phyloP scores from a whole-genome alignment of 768 basidiomycete genomes.

The Rhizopogon rudus region DNA sequence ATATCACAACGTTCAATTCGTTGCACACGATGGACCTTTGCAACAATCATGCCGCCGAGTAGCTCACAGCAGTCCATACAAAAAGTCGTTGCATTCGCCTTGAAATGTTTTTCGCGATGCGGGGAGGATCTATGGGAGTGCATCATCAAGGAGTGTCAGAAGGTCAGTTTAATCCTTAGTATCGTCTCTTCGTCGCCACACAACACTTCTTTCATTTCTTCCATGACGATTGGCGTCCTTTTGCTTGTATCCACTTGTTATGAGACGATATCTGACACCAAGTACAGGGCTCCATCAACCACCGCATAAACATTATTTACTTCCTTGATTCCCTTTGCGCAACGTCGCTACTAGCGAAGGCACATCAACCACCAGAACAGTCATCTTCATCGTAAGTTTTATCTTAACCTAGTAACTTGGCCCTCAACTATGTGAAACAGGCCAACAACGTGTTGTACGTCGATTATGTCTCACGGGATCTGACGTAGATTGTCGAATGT shows the following conservation, averaged over 20 bases:
- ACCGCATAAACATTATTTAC: constrained; percentile 90
- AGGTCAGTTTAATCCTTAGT: constrained; percentile 38
- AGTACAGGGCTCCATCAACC: constrained; percentile 74
- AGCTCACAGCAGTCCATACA: constrained; percentile 87
- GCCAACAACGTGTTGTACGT: constrained; percentile 58
- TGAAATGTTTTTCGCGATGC: constrained; percentile 79
- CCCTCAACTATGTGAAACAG: constrained; percentile 29
- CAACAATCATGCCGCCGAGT: not conserved
- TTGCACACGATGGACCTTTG: not conserved
- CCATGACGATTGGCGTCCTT: not conserved
- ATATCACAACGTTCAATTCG: not conserved
- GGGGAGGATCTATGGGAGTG: constrained; percentile 96
- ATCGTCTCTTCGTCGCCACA: not conserved
- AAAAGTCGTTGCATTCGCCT: constrained; percentile 78
- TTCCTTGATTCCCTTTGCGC: constrained; percentile 88
- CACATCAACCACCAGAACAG: constrained; percentile 33
- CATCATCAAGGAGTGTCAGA: constrained; percentile 85
- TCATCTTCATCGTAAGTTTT: constrained; percentile 18
- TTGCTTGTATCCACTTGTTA: not conserved
- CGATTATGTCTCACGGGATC: constrained; percentile 72
- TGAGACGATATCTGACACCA: not conserved
- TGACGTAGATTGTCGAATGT: constrained; percentile 69
- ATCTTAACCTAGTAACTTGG: constrained; percentile 16
- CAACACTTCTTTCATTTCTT: not conserved
- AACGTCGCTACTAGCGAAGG: constrained; percentile 63